Base-by-base conservation (phyloP, 208 protist genomes). In the Leishmania gerbilli region DNA sequence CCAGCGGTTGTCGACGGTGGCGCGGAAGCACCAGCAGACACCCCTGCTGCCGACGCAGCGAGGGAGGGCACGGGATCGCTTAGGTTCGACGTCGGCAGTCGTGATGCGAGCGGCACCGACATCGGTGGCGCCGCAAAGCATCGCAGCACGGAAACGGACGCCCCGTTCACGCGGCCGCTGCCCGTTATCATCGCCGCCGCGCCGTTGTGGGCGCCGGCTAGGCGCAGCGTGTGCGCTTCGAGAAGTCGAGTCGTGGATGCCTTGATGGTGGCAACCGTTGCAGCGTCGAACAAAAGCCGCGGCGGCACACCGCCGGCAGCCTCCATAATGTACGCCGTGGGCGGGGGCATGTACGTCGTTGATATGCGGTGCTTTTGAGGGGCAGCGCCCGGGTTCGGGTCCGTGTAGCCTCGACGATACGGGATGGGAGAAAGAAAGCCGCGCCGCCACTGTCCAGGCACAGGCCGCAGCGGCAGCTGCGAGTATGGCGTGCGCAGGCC, bases 281-380 rank as follows among this genome's bases (percentile, higher is more conserved):
- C 21, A 9, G 82, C 74, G 51, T 86, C 53, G 37, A 86, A 58
- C 42, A 31, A 55, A 6, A 82, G 56, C 5, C 82, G 82, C 21
- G 51, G 74, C 31, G 82, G 78, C 7, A 53, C 78, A 42, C 78
- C 21, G 27, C 42, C 42, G 45, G 51, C 40, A 47, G 58, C 64
- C 76, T 68, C 64, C n/a, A 79, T 60, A 27, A 62, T 53, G 78
- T 79, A 86, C 55, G 82, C 82, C 21, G 82, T 82, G 0, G 82
- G 82, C 19, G 82, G 82, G 55, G 82, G 82, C 82, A 86, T 62
- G 62, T 81, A 76, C 34, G 74, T 86, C 19, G 82, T 42, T 60
- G 65, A 27, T 13, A 21, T 1, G 27, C 74, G 82, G 65, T 62
- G 53, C 71, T 31, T 37, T 11, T 55, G 37, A 1, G 60, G 17